Evolutionary conservation across 1,284 basidiomycete genomes (phyloP).

Genomic region (Sporisorium exsertum): DNA sequence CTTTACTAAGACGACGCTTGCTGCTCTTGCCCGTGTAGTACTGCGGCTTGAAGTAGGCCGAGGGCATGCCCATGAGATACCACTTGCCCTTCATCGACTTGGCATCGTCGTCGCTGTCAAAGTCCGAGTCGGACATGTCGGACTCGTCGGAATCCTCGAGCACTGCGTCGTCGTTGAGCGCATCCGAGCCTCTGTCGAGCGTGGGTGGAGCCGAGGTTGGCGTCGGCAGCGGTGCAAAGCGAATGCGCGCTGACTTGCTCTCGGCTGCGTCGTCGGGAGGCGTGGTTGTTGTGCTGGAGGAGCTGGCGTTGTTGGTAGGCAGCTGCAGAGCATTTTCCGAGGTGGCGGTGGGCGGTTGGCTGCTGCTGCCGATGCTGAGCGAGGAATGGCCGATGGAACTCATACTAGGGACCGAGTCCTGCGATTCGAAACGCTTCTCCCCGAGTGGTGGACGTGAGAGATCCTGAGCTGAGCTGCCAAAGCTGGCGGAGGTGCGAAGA

Average conservation of each 20-base stretch:
- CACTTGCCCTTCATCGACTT: conserved; percentile 55
- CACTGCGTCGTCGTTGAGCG: conserved; percentile 8
- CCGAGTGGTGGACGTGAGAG: conserved; percentile 32
- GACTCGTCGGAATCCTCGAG: conserved; percentile 38
- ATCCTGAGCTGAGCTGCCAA: conserved; percentile 34
- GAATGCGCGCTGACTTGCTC: conserved; percentile 45
- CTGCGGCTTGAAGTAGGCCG: conserved; percentile 56
- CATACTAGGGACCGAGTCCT: conserved; percentile 49
- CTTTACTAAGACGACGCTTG: conserved; percentile 31
- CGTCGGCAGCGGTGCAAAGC: conserved; percentile 55
- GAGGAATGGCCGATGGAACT: conserved; percentile 42
- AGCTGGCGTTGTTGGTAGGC: conserved; percentile 1
- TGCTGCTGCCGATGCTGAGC: conserved; percentile 38
- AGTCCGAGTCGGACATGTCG: conserved; percentile 38
- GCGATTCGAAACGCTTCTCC: conserved; percentile 39
- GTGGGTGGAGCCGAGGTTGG: conserved; percentile 27
- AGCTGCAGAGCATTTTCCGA: conserved; percentile 16
- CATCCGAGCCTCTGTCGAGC: conserved; percentile 2
- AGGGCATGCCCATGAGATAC: conserved; percentile 65
- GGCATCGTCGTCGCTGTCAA: conserved; percentile 39
- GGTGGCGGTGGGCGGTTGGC: conserved; percentile 12
- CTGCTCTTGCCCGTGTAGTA: conserved; percentile 45
- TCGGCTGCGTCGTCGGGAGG: conserved; percentile 24
- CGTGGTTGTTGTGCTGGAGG: conserved; percentile 5
- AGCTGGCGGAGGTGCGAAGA: conserved; percentile 31